A percentile compares a stretch with the other conserved stretches of the same genome.
Conservation (phyloP, 352 stramenopile genomes). For the Globisporangium polare region DNA sequence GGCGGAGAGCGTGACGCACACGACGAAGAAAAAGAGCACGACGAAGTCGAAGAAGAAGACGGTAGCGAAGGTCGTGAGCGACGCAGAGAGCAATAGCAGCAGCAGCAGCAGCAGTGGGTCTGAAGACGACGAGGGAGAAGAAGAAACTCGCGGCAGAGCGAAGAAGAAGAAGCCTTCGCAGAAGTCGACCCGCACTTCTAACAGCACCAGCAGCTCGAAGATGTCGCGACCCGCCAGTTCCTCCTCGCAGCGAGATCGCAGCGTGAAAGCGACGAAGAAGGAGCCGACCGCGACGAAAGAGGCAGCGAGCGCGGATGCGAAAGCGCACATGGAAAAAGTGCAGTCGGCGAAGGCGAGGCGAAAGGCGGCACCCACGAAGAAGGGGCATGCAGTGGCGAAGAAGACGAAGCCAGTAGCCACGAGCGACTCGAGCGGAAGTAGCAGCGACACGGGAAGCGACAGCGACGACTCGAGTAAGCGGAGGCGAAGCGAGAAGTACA, state of each 20-base stretch:
- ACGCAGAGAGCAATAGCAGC: neutral
- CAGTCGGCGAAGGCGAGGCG: neutral
- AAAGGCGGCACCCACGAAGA: neutral
- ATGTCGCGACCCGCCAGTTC: neutral
- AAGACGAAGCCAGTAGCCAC: neutral
- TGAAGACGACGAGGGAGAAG: neutral
- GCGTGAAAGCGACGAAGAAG: neutral
- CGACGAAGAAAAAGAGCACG: neutral
- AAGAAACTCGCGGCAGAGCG: neutral
- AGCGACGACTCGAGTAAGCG: neutral
- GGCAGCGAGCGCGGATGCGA: neutral
- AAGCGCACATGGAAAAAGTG: neutral
- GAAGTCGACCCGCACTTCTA: neutral
- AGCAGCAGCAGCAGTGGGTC: conserved; percentile 3
- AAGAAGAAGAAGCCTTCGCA: conserved; percentile 3
- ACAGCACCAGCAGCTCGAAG: neutral
- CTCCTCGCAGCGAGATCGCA: neutral
- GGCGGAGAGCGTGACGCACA: neutral
- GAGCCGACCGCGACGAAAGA: neutral
- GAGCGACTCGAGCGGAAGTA: neutral
- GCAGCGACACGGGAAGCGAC: neutral
- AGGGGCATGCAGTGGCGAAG: neutral
- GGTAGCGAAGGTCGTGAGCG: neutral
- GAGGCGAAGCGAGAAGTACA: neutral
- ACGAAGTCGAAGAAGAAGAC: conserved; percentile 12